phyloP scores from a whole-genome alignment of 805 yeast species.

The Candida xyloterini region DNA sequence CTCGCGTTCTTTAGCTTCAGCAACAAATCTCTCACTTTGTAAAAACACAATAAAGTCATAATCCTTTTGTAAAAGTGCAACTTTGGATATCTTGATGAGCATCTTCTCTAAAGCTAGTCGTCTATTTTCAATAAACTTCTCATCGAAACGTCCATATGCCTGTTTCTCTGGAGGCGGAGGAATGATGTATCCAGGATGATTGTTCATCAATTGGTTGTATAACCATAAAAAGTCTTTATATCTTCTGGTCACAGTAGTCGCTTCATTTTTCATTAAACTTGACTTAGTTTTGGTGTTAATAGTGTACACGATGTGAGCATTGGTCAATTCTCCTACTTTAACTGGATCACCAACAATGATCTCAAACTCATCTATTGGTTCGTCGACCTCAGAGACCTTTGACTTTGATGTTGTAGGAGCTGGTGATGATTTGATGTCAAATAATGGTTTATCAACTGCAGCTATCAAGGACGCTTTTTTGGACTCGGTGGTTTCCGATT shows the following conservation, averaged over 20 bases:
- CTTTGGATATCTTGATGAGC: constrained; percentile 68
- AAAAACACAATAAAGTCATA: constrained; percentile 75
- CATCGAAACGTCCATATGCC: constrained; percentile 86
- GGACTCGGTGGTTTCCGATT: constrained; percentile 1
- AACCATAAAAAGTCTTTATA: constrained; percentile 94
- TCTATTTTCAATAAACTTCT: constrained; percentile 84
- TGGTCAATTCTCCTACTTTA: constrained; percentile 86
- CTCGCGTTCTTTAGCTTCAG: constrained; percentile 70
- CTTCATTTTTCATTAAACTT: constrained; percentile 34
- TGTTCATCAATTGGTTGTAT: constrained; percentile 79
- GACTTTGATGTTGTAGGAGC: background rate
- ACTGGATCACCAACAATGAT: constrained; percentile 86
- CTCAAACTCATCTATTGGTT: constrained; percentile 40
- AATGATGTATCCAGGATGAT: constrained; percentile 84
- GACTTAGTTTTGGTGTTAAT: constrained; percentile 62
- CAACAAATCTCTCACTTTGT: constrained; percentile 65
- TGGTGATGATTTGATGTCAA: constrained; percentile 35
- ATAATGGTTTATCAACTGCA: constrained; percentile 54
- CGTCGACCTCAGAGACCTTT: constrained; percentile 2
- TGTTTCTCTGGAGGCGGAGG: constrained; percentile 98
- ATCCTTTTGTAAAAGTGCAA: constrained; percentile 60
- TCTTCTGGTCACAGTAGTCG: constrained; percentile 69
- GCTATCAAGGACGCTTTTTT: constrained; percentile 36
- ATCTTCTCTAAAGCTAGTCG: constrained; percentile 81
- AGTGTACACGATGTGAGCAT: constrained; percentile 84